phyloP scores from a whole-genome alignment of 164 flowering plant species.

The Brasenia schreberi region DNA sequence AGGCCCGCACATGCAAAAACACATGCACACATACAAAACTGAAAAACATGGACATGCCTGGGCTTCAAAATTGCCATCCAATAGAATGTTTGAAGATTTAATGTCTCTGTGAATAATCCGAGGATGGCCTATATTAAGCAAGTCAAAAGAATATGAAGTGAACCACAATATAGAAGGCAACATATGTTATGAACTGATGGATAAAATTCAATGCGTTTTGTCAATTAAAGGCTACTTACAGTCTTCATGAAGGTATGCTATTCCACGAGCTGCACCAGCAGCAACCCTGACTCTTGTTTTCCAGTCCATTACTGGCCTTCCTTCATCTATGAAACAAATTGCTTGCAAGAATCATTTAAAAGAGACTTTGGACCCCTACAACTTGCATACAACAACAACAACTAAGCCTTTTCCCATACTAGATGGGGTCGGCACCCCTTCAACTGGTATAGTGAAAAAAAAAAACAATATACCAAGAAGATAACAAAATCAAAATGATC shows the following conservation, averaged over 20 bases:
- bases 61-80: slow-evolving; percentile 73
- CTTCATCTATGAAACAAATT: slow-evolving; percentile 24
- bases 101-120: slow-evolving; percentile 89
- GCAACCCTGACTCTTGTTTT: slow-evolving; percentile 56
- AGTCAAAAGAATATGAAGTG: neutral
- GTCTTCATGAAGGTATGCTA: slow-evolving; percentile 89
- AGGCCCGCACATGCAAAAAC: neutral
- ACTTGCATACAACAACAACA: neutral
- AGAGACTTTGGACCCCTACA: neutral
- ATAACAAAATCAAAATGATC: neutral
- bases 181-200: neutral
- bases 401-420: neutral
- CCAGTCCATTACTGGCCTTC: slow-evolving; percentile 63
- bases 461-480: slow-evolving; percentile 1
- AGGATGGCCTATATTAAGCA: slow-evolving; percentile 57
- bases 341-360: neutral
- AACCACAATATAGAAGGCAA: neutral
- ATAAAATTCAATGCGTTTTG: neutral
- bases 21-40: neutral
- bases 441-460: neutral
- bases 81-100: slow-evolving; percentile 84
- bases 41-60: slow-evolving; percentile 29
- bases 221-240: slow-evolving; percentile 27
- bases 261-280: slow-evolving; percentile 85
- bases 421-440: neutral